Evolutionary conservation across 768 basidiomycete species (phyloP).

Genomic region (Dentipellis fragilis): DNA sequence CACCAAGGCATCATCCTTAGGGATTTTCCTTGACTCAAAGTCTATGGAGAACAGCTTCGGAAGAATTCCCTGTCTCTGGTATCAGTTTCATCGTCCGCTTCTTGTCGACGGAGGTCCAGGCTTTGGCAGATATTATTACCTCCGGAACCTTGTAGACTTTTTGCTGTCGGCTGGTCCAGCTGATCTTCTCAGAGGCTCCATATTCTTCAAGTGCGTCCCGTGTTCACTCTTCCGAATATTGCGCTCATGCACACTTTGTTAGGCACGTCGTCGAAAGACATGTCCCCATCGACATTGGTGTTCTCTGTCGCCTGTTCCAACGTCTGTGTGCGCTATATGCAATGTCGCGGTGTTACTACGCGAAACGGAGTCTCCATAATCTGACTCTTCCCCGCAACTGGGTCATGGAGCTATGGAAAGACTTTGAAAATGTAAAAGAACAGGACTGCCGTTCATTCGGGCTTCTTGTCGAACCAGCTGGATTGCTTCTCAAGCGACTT

Average conservation of each 20-base stretch:
- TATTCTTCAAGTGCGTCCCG: background rate
- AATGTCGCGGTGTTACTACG: background rate
- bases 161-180: background rate
- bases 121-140: background rate
- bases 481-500: background rate
- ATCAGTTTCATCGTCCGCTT: background rate
- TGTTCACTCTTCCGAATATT: background rate
- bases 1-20: background rate
- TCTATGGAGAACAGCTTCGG: background rate
- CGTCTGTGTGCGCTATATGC: background rate
- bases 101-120: background rate
- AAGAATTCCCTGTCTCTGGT: background rate
- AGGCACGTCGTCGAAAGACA: background rate
- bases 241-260: background rate
- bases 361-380: background rate
- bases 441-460: background rate
- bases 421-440: background rate
- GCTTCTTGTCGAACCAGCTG: background rate
- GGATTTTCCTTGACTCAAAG: background rate
- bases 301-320: background rate
- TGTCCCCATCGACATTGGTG: background rate
- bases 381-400: background rate
- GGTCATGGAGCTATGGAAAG: background rate
- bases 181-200: background rate
- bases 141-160: background rate